These are phyloP conservation scores for Cucumis cinereus DNA, from an alignment of 306 rosid genomes.

Conservation along the genomic window DNA sequence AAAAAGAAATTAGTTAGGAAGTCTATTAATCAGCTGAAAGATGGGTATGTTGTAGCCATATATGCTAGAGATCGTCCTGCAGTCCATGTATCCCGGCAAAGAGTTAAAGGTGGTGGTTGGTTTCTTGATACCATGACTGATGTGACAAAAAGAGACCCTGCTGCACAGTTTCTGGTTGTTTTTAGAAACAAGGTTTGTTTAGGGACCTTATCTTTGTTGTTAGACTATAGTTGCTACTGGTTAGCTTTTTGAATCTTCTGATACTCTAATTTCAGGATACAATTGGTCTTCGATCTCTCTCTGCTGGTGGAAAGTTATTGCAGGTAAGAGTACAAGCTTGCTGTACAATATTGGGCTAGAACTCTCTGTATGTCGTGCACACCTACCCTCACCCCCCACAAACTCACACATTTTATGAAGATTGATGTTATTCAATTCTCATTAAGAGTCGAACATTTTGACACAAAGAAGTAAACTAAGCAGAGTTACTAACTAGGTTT, in stretches of 20 bases:
- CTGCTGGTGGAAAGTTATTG: slow-evolving; percentile 92
- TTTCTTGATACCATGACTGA: slow-evolving; percentile 62
- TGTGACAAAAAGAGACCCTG: slow-evolving; percentile 95
- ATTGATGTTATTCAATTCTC: neutral
- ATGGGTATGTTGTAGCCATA: slow-evolving; percentile 72
- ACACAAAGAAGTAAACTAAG: neutral
- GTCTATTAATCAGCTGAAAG: slow-evolving; percentile 63
- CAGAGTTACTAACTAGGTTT: neutral
- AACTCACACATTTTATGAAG: neutral
- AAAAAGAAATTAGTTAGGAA: slow-evolving; percentile 51
- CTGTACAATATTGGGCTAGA: neutral
- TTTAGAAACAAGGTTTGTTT: slow-evolving; percentile 74
- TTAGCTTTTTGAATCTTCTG: slow-evolving; percentile 20
- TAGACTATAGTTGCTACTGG: slow-evolving; percentile 15
- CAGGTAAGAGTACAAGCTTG: slow-evolving; percentile 42
- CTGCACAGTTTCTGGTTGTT: slow-evolving; percentile 74
- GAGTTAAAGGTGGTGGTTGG: slow-evolving; percentile 96
- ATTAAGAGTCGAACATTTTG: neutral
- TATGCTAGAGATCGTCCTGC: slow-evolving; percentile 59
- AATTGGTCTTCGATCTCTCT: slow-evolving; percentile 88
- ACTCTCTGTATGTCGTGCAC: neutral
- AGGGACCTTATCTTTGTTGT: slow-evolving; percentile 8
- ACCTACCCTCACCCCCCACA: neutral
- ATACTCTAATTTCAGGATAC: slow-evolving; percentile 50
- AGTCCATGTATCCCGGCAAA: slow-evolving; percentile 75